Evolutionary conservation across 2,329 filamentous ascomycete genomes (phyloP), one percentile per base, ranked within the genome.

Genomic region (Pestalotiopsis fici): DNA sequence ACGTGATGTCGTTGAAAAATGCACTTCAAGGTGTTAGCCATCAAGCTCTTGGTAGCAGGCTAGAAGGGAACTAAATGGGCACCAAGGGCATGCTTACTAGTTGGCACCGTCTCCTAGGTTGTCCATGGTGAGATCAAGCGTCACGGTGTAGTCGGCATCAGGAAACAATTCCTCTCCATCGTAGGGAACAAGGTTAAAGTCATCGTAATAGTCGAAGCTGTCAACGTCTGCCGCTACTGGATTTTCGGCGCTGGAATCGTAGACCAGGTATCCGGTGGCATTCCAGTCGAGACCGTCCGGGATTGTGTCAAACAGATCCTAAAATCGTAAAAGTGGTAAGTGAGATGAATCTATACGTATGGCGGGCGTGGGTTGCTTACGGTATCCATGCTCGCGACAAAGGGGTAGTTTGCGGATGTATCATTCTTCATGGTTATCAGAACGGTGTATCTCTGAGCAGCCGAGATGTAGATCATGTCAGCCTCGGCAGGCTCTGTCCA

Each of bases 1-100:
- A 97, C 35, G 92, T 93, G 70, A 93, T 88, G 78, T 93, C 90
- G 82, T 95, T 95, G 81, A 93, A 88, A 79, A 90, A 90, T 68
- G 88, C 90, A 25, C 68, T 73, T 55, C 54, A 65, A 21, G 63
- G 39, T 13, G 54, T 65, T 28, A 66, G 64, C 56, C 37, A 64
- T 27, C 5, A 12, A 84, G 21, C 82, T 82, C 60, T 13, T 15
- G 6, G 13, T 12, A 7, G 27, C 35, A 21, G 18, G 21, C n/a
- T 35, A 11, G 91, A 83, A 63, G 88, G 88, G 71, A 86, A 83
- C 83, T 89, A 89, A 56, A 50, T n/a, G n/a, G n/a, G 15, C 7
- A 71, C 70, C 11, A 79, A 70, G 64, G 15, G 66, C 73, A 18
- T 39, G 73, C 83, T 76, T 77, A 88, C 87, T 93, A 93, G 78